Evolutionary conservation across 768 basidiomycete genomes (phyloP).

Genomic region (Leccinum arenicola): DNA sequence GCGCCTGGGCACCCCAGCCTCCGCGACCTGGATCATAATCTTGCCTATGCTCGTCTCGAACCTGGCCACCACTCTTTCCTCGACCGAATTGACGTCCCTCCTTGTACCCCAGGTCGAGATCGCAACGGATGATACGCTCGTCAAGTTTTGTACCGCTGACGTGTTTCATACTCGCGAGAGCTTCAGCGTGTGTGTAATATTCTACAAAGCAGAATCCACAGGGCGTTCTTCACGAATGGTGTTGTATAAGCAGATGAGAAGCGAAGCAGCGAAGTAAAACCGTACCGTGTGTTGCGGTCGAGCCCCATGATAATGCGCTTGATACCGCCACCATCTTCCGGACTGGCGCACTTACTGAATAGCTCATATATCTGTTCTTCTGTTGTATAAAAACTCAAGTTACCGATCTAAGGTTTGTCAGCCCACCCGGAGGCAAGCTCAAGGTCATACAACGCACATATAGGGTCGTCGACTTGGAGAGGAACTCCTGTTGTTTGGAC

Average conservation of each 20-base stretch:
- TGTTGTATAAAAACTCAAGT: conserved; percentile 91
- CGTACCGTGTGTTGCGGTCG: conserved; percentile 82
- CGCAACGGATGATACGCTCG: conserved; percentile 97
- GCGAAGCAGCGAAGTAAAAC: conserved; percentile 1
- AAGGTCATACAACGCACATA: conserved; percentile 61
- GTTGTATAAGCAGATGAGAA: conserved; percentile 6
- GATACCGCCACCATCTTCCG: conserved; percentile 85
- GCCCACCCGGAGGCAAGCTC: conserved; percentile 17
- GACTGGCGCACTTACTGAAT: conserved; percentile 84
- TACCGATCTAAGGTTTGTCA: conserved; percentile 62
- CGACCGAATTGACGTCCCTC: conserved; percentile 97
- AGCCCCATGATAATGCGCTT: conserved; percentile 96
- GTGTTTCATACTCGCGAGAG: conserved; percentile 88
- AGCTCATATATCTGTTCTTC: conserved; percentile 96
- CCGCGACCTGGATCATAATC: conserved; percentile 97
- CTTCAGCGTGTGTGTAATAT: conserved; percentile 93
- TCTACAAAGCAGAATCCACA: conserved; percentile 97
- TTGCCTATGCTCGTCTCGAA: conserved; percentile 93
- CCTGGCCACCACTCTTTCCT: conserved; percentile 96
- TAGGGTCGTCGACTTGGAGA: conserved; percentile 81
- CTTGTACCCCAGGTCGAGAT: conserved; percentile 93
- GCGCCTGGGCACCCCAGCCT: conserved; percentile 89
- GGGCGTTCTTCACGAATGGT: conserved; percentile 58
- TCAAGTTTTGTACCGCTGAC: conserved; percentile 98
- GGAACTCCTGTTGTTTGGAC: conserved; percentile 73